Evolutionary conservation across 2,329 filamentous ascomycete species (phyloP).

Genomic region (Diaporthe nobilis): DNA sequence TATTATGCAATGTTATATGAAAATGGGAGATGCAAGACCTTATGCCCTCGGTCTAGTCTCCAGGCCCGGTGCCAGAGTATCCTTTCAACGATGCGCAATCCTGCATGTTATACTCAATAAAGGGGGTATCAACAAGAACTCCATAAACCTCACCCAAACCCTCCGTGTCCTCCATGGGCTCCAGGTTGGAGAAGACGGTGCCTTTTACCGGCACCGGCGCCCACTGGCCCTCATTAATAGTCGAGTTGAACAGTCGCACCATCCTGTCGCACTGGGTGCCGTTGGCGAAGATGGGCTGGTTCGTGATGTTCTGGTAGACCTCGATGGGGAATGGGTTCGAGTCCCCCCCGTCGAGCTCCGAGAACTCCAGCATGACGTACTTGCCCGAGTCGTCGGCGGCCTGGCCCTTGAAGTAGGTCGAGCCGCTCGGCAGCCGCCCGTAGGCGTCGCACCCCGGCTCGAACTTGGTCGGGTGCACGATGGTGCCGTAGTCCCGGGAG

Average conservation of each 20-base stretch:
- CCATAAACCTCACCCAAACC: slow-evolving; percentile 47
- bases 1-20: slow-evolving; percentile 2
- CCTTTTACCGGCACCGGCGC: slow-evolving; percentile 48
- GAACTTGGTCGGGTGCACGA: slow-evolving; percentile 58
- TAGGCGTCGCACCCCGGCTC: slow-evolving; percentile 66
- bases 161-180: slow-evolving; percentile 43
- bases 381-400: slow-evolving; percentile 44
- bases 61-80: slow-evolving; percentile 44
- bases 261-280: slow-evolving; percentile 58
- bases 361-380: slow-evolving; percentile 51
- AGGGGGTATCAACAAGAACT: slow-evolving; percentile 51
- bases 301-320: slow-evolving; percentile 66
- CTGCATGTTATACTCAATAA: slow-evolving; percentile 52
- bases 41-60: slow-evolving; percentile 35
- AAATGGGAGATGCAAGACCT: background rate
- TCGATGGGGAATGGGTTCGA: slow-evolving; percentile 53
- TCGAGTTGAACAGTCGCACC: slow-evolving; percentile 52
- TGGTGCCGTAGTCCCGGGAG: slow-evolving; percentile 61
- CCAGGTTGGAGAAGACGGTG: slow-evolving; percentile 45
- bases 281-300: slow-evolving; percentile 68
- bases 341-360: slow-evolving; percentile 32
- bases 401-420: slow-evolving; percentile 46
- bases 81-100: slow-evolving; percentile 49
- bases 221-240: slow-evolving; percentile 46
- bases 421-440: slow-evolving; percentile 46